Evolutionary conservation across 306 rosid genomes (phyloP).

Genomic region (Begonia masoniana): DNA sequence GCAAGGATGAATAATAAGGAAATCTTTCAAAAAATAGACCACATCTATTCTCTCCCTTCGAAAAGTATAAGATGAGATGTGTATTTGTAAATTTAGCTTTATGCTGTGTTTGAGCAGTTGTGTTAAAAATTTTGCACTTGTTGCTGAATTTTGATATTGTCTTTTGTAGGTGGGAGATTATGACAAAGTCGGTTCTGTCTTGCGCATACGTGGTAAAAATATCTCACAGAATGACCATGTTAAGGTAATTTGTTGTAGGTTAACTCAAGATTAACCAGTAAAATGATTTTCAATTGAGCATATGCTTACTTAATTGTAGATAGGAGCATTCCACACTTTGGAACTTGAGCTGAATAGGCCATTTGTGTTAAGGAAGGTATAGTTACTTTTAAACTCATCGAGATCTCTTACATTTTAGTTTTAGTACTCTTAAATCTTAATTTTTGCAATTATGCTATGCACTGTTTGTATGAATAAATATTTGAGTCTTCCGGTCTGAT

Average conservation of each 20-base stretch:
- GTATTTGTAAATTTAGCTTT: no score
- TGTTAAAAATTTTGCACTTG: no score
- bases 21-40: no score
- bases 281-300: conserved; percentile 1
- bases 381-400: neutral
- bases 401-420: no score
- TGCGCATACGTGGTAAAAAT: conserved; percentile 89
- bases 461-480: no score
- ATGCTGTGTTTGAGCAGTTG: no score
- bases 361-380: conserved; percentile 82
- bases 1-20: no score
- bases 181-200: conserved; percentile 68
- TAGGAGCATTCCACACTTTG: conserved; percentile 88
- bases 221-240: conserved; percentile 75
- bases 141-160: neutral
- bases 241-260: conserved; percentile 36
- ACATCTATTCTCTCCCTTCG: no score
- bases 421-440: no score
- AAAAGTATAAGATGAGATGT: no score
- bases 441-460: no score
- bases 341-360: conserved; percentile 94
- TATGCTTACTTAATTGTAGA: conserved; percentile 31
- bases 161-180: conserved; percentile 63
- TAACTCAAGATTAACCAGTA: neutral
- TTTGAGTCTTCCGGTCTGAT: no score